Percentiles rank a stretch among this genome's conserved stretches.
These are phyloP conservation scores for Colletotrichum echinochloae DNA, from an alignment of 2,329 filamentous ascomycete genomes.

Conservation along the genomic window DNA sequence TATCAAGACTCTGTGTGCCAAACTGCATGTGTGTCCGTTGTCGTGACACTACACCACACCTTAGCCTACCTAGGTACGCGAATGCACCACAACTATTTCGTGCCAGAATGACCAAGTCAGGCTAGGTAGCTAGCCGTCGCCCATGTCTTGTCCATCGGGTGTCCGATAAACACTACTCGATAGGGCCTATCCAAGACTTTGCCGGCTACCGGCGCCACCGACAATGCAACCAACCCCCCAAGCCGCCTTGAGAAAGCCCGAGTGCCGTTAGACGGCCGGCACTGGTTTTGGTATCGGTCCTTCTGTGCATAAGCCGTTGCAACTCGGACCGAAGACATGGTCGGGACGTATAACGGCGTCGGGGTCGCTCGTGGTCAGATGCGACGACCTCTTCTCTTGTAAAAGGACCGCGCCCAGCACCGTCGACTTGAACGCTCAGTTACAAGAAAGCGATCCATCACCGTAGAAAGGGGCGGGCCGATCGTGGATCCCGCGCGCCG, in stretches of 20 bases:
- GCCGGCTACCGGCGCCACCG: slow-evolving; percentile 23
- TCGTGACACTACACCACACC: neutral
- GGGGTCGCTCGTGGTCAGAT: neutral
- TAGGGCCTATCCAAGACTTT: neutral
- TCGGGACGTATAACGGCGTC: neutral
- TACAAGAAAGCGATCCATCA: neutral
- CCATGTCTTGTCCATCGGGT: neutral
- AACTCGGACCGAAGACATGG: neutral
- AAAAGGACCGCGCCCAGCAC: neutral
- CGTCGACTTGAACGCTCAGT: neutral
- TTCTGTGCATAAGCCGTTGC: neutral
- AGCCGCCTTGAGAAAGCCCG: neutral
- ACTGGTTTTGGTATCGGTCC: neutral
- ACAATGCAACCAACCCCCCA: slow-evolving; percentile 1
- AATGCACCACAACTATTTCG: neutral
- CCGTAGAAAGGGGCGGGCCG: slow-evolving; percentile 34
- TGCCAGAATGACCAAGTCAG: neutral
- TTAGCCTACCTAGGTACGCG: too few relatives aligned
- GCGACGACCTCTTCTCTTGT: too few relatives aligned
- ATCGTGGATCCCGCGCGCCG: slow-evolving; percentile 20
- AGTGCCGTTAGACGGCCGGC: neutral
- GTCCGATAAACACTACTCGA: neutral
- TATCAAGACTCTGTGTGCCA: neutral
- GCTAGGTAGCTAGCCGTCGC: neutral
- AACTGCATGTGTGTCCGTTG: neutral